phyloP scores from a whole-genome alignment of 352 stramenopile species.

The Globisporangium paddicum region DNA sequence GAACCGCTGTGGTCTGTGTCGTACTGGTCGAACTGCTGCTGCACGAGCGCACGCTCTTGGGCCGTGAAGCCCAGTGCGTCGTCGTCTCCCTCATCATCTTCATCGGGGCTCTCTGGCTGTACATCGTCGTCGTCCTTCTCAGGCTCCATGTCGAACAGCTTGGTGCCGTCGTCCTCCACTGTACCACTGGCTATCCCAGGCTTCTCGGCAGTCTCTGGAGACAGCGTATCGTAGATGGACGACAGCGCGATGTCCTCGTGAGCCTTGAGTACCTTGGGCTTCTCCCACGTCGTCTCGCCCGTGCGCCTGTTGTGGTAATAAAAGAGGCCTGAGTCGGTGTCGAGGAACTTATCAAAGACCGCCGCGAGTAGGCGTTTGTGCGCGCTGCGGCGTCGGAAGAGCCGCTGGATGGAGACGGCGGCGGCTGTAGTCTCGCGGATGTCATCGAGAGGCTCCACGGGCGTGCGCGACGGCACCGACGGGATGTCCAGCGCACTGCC shows the following conservation, averaged over 20 bases:
- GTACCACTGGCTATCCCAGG: no score
- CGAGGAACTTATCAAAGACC: slow-evolving; percentile 72
- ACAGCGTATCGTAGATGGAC: slow-evolving; percentile 18
- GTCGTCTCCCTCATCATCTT: slow-evolving; percentile 9
- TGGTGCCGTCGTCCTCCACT: slow-evolving; percentile 16
- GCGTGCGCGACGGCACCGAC: slow-evolving; percentile 13
- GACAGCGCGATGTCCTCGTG: slow-evolving; percentile 47
- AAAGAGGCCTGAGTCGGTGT: slow-evolving; percentile 50
- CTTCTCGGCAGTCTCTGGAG: slow-evolving; percentile 3
- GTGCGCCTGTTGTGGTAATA: slow-evolving; percentile 77
- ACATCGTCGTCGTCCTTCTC: slow-evolving; percentile 2
- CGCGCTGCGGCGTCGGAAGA: slow-evolving; percentile 53
- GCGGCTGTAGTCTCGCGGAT: slow-evolving; percentile 15
- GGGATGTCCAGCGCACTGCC: not conserved
- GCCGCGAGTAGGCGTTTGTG: slow-evolving; percentile 39
- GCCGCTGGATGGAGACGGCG: slow-evolving; percentile 43
- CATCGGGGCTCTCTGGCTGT: slow-evolving; percentile 10
- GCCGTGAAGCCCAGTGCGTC: slow-evolving; percentile 31
- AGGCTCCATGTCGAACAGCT: slow-evolving; percentile 13
- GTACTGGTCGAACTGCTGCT: slow-evolving; percentile 55
- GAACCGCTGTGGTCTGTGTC: slow-evolving; percentile 57
- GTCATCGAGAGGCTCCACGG: slow-evolving; percentile 22
- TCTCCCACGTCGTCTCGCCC: slow-evolving; percentile 71
- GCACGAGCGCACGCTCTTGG: slow-evolving; percentile 36
- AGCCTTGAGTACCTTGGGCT: slow-evolving; percentile 42